Base-by-base conservation (phyloP, 1,284 basidiomycete genomes). In the Stereum hirsutum region DNA sequence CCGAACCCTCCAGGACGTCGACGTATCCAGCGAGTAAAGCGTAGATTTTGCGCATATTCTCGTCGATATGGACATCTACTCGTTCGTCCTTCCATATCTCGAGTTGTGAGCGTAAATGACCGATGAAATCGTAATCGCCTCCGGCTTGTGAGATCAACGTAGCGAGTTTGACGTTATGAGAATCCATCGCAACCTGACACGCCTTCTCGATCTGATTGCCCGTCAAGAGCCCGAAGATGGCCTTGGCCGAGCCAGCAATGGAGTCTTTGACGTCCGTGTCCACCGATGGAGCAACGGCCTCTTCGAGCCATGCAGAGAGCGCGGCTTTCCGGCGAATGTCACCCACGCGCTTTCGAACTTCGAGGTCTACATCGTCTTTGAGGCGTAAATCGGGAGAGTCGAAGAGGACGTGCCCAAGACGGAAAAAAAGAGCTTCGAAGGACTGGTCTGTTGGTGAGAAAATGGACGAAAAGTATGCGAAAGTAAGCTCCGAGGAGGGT, bases 61-160 rank as follows among this genome's bases (percentile, higher is more conserved):
- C 67, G 43, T 73, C 70, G 46, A 96, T 78, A 52, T 88, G 78
- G 7, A 73, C 68, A 54, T 92, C 87, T 44, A 81, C 74, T 35
- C 78, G 74, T 57, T 93, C 79, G 44, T 84, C 75, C 35, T 76
- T 74, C 95, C 96, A 99, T 34, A 89, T 76, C 6, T 76, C 70
- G 20, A 98, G 65, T 58, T 99, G 96, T 14, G 78, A 66, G 47
- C 65, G 65, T 27, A 99, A 63, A 56, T 96, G 90, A 21, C 72
- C 75, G 42, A 80, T 73, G 62, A 89, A 92, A 25, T 77, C 72
- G 15, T 74, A 71, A 54, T 95, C 88, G 0, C 91, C 88, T 4
- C 88, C 89, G 7, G 78, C 79, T 60, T 99, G 94, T 5, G 92
- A 79, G 37, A 99, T 74, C n/a, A 99, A 72, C 1, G 91, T 93